These are phyloP conservation scores for Calonectria pauciramosa DNA, from an alignment of 2,329 filamentous ascomycete genomes.

Conservation along the genomic window DNA sequence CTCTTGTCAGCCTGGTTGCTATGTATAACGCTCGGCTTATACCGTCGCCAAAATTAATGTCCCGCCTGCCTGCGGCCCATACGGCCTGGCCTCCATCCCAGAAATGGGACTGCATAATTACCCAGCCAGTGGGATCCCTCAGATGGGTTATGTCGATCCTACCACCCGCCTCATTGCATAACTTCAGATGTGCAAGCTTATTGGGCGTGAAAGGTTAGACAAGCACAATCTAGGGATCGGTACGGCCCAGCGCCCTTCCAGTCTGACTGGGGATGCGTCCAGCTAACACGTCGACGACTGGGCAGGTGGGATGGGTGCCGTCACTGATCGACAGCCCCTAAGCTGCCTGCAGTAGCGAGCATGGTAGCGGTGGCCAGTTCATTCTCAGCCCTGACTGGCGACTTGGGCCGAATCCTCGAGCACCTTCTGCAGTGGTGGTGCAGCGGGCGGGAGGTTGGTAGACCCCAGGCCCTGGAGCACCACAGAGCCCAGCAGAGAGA, in stretches of 20 bases:
- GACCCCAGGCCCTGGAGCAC: neutral
- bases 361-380: conserved; percentile 40
- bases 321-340: conserved; percentile 43
- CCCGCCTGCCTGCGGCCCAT: conserved; percentile 7
- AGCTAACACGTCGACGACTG: conserved; percentile 36
- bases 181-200: conserved; percentile 30
- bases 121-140: conserved; percentile 36
- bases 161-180: conserved; percentile 39
- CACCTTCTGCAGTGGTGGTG: conserved; percentile 44
- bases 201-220: conserved; percentile 40
- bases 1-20: conserved; percentile 13
- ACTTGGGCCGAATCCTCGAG: conserved; percentile 34
- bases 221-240: conserved; percentile 36
- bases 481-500: neutral
- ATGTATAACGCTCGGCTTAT: conserved; percentile 22
- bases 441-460: conserved; percentile 24
- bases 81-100: conserved; percentile 21
- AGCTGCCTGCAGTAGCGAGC: conserved; percentile 43
- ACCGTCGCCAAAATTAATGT: conserved; percentile 8
- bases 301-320: conserved; percentile 33
- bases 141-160: conserved; percentile 41
- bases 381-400: conserved; percentile 32
- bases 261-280: conserved; percentile 31
- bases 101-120: conserved; percentile 34
- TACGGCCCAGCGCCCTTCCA: conserved; percentile 36